Percentiles rank a stretch among this genome's conserved stretches.
phyloP scores from a whole-genome alignment of 2,329 filamentous ascomycete species.

The Fusarium chaquense region DNA sequence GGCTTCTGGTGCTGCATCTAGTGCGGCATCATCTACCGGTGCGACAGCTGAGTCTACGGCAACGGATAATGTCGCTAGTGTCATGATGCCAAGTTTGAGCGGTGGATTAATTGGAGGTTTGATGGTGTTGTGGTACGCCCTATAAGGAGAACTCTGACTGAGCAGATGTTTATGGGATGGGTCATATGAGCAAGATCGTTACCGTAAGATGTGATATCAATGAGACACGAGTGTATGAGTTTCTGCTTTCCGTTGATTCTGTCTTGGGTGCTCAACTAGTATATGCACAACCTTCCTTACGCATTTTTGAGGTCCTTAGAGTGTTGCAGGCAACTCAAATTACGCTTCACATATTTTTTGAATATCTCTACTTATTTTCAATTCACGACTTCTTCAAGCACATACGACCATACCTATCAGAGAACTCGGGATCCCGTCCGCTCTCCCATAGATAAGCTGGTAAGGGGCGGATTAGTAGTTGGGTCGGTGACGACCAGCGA shows the following conservation, averaged over 20 bases:
- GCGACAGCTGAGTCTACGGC: background rate
- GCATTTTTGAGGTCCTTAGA: background rate
- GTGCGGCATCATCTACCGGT: background rate
- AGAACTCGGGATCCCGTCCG: background rate
- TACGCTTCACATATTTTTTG: background rate
- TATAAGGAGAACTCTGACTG: background rate
- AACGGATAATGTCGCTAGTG: background rate
- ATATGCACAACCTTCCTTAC: background rate
- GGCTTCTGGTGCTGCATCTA: no score
- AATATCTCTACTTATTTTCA: accelerated
- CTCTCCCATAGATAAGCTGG: background rate
- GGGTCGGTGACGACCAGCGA: background rate
- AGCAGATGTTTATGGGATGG: background rate
- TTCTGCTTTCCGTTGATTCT: background rate
- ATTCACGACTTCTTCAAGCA: background rate
- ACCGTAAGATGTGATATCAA: background rate
- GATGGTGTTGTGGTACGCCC: background rate
- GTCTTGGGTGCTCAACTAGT: background rate
- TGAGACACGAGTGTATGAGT: background rate
- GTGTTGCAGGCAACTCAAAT: background rate
- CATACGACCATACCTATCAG: background rate
- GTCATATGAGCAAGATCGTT: no score
- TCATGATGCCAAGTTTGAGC: background rate
- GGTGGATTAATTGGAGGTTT: slow-evolving; percentile 2
- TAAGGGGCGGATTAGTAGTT: background rate